These are phyloP conservation scores for Biancaea sappan DNA, from an alignment of 306 rosid genomes.

Conservation along the genomic window DNA sequence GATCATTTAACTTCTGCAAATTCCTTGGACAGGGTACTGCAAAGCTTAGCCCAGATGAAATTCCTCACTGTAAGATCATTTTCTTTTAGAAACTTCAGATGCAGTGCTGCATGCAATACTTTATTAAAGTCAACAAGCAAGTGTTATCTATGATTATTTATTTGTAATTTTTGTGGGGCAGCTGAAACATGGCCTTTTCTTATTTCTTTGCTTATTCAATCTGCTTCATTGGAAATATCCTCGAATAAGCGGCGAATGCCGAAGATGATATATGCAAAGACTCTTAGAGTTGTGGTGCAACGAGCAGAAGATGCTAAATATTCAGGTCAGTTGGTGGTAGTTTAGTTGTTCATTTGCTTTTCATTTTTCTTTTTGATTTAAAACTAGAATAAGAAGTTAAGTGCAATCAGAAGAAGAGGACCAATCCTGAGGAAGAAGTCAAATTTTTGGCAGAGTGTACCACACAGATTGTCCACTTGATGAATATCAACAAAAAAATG, in stretches of 20 bases:
- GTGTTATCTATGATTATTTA: constrained; percentile 33
- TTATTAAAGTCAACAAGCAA: constrained; percentile 15
- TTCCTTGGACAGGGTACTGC: constrained; percentile 69
- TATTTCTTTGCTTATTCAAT: constrained; percentile 60
- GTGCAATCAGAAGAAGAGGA: background rate
- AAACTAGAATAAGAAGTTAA: background rate
- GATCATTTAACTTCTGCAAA: constrained; percentile 64
- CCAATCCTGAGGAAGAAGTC: constrained; percentile 4
- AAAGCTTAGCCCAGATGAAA: constrained; percentile 70
- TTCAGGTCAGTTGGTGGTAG: constrained; percentile 57
- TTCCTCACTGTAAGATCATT: constrained; percentile 63
- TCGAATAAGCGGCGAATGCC: constrained; percentile 73
- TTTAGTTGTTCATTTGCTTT: constrained; percentile 10
- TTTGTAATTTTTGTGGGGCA: constrained; percentile 43
- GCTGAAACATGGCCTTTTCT: constrained; percentile 98
- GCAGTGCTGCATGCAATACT: constrained; percentile 28
- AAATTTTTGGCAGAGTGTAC: background rate
- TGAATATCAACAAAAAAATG: background rate
- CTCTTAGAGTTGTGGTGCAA: constrained; percentile 72
- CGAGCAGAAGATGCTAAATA: constrained; percentile 74
- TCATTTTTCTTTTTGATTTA: background rate
- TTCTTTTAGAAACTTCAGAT: constrained; percentile 11
- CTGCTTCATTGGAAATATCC: constrained; percentile 74
- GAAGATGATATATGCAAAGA: constrained; percentile 74
- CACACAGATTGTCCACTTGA: constrained; percentile 11